phyloP scores from a whole-genome alignment of 805 yeast species.

The Monosporozyma solicola region DNA sequence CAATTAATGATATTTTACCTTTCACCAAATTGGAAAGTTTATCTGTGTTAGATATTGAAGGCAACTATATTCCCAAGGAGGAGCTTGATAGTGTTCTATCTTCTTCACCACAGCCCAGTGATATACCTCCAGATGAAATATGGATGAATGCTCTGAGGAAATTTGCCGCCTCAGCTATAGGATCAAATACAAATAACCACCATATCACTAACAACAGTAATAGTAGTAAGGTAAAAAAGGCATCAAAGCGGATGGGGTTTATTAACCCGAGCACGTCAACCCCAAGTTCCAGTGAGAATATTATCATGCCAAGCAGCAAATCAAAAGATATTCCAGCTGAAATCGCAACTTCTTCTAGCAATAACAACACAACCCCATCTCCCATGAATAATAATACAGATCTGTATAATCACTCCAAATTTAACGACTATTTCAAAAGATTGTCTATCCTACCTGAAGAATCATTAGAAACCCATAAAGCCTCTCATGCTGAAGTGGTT shows the following conservation, averaged over 20 bases:
- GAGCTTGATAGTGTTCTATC: conserved; percentile 38
- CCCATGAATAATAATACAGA: conserved; percentile 8
- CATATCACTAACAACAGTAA: background rate
- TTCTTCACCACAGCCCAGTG: conserved; percentile 29
- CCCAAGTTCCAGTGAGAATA: background rate
- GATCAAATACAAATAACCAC: conserved; percentile 3
- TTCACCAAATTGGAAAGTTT: conserved; percentile 45
- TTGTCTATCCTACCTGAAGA: conserved; percentile 55
- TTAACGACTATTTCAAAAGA: conserved; percentile 57
- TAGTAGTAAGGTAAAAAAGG: conserved; percentile 42
- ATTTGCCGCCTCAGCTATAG: background rate
- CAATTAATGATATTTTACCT: conserved; percentile 41
- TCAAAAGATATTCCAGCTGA: background rate
- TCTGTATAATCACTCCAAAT: conserved; percentile 32
- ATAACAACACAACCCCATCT: background rate
- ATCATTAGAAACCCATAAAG: conserved; percentile 18
- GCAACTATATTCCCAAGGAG: conserved; percentile 46
- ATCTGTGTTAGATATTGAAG: conserved; percentile 50
- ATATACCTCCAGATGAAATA: conserved; percentile 34
- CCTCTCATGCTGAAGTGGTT: conserved; percentile 27
- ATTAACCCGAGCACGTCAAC: conserved; percentile 26
- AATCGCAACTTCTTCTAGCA: background rate
- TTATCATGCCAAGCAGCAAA: background rate
- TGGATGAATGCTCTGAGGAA: conserved; percentile 27
- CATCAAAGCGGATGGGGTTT: conserved; percentile 70